Evolutionary conservation across 2,329 filamentous ascomycete species (phyloP), one percentile per base, ranked within the genome.

Genomic region (Knoxdaviesia capensis): DNA sequence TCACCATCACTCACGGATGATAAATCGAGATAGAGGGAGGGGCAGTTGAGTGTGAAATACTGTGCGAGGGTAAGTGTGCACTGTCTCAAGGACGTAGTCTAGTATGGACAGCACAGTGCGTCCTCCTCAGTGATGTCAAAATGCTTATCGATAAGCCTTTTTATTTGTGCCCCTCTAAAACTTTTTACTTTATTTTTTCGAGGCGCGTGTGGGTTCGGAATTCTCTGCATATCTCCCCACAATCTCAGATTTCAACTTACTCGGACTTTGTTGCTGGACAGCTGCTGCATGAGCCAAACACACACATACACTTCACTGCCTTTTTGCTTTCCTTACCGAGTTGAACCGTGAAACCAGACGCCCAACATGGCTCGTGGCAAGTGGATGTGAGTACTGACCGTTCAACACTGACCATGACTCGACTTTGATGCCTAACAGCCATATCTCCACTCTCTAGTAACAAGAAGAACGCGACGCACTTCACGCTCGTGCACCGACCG

Each of bases 381-480:
- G 65, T 84, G 80, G 73, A 84, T 67, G 62, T 65, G 51, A 50
- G 61, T 20, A 3, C 20, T 20, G 20, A 20, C 20, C 20, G 20
- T 54, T 36, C 40, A 43, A 39, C 36, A 28, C 28, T 33, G 49
- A 40, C 20, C 36, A 29, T 32, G 34, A 33, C 42, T 31, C 29
- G 39, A 9, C 31, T 6, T 9, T 9, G 2, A 2, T 41, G 11
- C 34, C 20, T 40, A 41, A 11, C 6, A 28, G 38, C 34, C 36
- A 41, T 44, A 51, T 52, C 58, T 43, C 58, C 52, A 48, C 46
- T 41, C 45, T 45, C n/a, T 46, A 74, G 67, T 52, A 61, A 94
- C 67, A 94, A 94, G 66, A 93, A 94, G 62, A 80, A 73, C 46
- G 87, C 90, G 52, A 81, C 83, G 58, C 90, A 87, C 62, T 96